Conservation (phyloP, 179 eudicot genomes). For the Heliamphora pulchella region DNA sequence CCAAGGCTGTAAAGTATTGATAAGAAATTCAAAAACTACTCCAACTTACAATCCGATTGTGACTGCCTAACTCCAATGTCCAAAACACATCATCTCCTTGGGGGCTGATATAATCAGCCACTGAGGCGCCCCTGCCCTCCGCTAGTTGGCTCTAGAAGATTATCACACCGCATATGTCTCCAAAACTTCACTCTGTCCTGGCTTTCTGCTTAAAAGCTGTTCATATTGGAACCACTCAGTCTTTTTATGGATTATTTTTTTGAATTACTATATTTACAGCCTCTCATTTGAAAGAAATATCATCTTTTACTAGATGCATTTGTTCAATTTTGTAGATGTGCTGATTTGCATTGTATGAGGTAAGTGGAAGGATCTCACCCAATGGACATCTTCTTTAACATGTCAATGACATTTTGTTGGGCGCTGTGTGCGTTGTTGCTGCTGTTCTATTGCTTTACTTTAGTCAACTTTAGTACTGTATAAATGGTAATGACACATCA, state of each 20-base stretch:
- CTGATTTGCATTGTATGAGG: background rate
- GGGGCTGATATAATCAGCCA: too few relatives aligned
- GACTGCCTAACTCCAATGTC: too few relatives aligned
- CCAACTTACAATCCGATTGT: too few relatives aligned
- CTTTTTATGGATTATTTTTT: conserved; percentile 5
- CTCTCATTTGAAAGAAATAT: background rate
- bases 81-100: too few relatives aligned
- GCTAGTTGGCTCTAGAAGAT: too few relatives aligned
- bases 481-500: background rate
- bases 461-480: background rate
- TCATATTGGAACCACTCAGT: background rate
- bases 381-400: background rate
- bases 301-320: background rate
- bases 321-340: background rate
- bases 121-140: too few relatives aligned
- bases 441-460: background rate
- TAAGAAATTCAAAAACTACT: too few relatives aligned
- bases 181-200: too few relatives aligned
- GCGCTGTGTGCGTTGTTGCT: background rate
- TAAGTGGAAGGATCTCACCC: background rate
- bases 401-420: background rate
- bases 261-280: background rate
- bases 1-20: too few relatives aligned
- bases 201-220: too few relatives aligned
- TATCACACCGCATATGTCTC: too few relatives aligned